Evolutionary conservation across 176 grass and related monocot species (phyloP), one percentile per base, ranked within the genome.

Genomic region (Poa annua): DNA sequence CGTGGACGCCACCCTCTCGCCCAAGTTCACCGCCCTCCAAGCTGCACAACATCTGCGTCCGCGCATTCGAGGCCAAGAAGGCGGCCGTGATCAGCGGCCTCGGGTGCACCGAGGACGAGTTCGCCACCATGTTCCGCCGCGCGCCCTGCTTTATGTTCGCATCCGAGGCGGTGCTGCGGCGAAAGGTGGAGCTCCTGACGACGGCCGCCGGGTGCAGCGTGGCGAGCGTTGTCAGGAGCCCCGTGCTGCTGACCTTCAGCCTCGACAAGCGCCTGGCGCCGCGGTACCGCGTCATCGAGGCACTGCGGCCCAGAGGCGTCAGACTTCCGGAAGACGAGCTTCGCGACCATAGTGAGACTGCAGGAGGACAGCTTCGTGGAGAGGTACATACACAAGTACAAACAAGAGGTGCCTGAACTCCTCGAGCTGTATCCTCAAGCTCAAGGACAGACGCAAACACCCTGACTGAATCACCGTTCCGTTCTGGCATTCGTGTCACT

Each of bases 201-300:
- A 80, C 20, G 10, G 63, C 80, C 38, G 55, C 29, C 24, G 69
- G 81, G 16, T 93, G 60, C 76, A 19, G 38, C 32, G 50, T 29
- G 7, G 49, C 16, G 20, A 7, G 42, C 62, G 19, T 94, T 44
- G 71, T 84, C 10, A 32, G 0, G 16, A 56, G 56, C 21, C 89
- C 91, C 26, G 25, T 29, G 26, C 6, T 97, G 39, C 63, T 97
- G 24, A 66, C 50, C 2, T 71, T 56, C 36, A 91, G 89, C 70
- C 76, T 97, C 57, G 51, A 84, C 70, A 90, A 89, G 76, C 80
- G 91, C 80, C 65, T 92, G 56, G 54, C 82, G 0, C 94, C 87
- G 14, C 86, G 89, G 20, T 74, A 50, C 77, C 69, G 49, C 19
- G 87, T 50, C 17, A 11, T 73, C 7, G 77, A 90, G 36, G 35